phyloP scores from a whole-genome alignment of 148 eudicot species.

The Silene conica region DNA sequence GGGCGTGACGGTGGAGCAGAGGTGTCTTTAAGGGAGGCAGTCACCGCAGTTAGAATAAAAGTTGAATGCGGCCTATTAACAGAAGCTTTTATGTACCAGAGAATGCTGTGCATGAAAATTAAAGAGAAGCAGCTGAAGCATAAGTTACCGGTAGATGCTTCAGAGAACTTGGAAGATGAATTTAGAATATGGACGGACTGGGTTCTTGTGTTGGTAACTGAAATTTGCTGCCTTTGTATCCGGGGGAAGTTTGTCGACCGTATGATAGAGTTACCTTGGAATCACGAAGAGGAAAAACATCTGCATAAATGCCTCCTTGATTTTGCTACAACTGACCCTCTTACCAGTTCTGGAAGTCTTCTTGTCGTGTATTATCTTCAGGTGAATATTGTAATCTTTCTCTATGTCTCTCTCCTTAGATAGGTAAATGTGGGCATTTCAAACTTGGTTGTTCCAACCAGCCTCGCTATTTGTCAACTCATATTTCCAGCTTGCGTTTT shows the following conservation, averaged over 20 bases:
- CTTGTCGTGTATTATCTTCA: constrained; percentile 91
- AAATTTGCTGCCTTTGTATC: constrained; percentile 80
- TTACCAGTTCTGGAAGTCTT: constrained; percentile 67
- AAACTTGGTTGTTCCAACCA: not conserved
- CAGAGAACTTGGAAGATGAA: constrained; percentile 39
- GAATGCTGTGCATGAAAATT: constrained; percentile 54
- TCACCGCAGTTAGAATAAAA: constrained; percentile 78
- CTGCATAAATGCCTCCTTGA: constrained; percentile 74
- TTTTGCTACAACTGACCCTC: constrained; percentile 57
- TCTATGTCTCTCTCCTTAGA: not conserved
- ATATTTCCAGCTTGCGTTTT: not conserved
- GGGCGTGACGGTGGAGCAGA: constrained; percentile 71
- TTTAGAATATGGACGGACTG: constrained; percentile 51
- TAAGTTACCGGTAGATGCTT: constrained; percentile 30
- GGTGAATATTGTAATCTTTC: constrained; percentile 35
- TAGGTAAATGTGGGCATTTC: not conserved
- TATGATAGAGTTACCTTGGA: constrained; percentile 91
- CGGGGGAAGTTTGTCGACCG: constrained; percentile 76
- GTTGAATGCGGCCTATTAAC: constrained; percentile 91
- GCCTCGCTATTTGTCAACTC: not conserved
- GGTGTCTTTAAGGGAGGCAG: constrained; percentile 72
- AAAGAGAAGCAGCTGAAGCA: constrained; percentile 57
- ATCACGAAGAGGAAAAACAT: constrained; percentile 74
- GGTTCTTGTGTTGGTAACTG: constrained; percentile 78
- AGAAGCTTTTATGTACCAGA: constrained; percentile 94